A percentile compares a stretch with the other conserved stretches of the same genome.
Evolutionary conservation across 805 yeast genomes (phyloP).

Genomic region (Zygoascus tannicola): DNA sequence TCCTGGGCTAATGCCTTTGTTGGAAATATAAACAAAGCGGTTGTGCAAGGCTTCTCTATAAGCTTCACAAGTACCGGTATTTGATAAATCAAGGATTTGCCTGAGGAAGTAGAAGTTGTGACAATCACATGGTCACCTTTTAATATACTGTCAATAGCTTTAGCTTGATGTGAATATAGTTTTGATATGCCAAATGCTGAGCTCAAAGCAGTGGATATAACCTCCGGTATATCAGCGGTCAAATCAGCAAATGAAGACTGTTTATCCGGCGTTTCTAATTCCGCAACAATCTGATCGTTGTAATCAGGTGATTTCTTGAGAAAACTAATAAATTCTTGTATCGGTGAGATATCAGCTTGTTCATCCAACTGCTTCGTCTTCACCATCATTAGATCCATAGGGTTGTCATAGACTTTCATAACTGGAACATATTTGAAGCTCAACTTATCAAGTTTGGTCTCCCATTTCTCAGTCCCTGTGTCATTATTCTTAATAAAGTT

Average conservation of each 20-base stretch:
- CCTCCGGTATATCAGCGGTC: slow-evolving; percentile 37
- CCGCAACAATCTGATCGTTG: slow-evolving; percentile 51
- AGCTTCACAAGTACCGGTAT: slow-evolving; percentile 56
- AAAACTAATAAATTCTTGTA: slow-evolving; percentile 41
- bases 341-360: slow-evolving; percentile 19
- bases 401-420: slow-evolving; percentile 45
- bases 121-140: slow-evolving; percentile 63
- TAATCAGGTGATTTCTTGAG: slow-evolving; percentile 43
- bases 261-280: slow-evolving; percentile 39
- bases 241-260: slow-evolving; percentile 32
- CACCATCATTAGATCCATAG: slow-evolving; percentile 46
- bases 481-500: slow-evolving; percentile 19
- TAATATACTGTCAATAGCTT: slow-evolving; percentile 52
- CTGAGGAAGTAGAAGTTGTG: slow-evolving; percentile 94
- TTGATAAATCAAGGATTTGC: slow-evolving; percentile 89
- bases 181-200: slow-evolving; percentile 35
- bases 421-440: slow-evolving; percentile 39
- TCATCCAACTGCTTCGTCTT: slow-evolving; percentile 20
- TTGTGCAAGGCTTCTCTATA: slow-evolving; percentile 26
- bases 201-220: slow-evolving; percentile 43
- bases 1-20: slow-evolving; percentile 98
- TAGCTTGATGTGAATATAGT: slow-evolving; percentile 75
- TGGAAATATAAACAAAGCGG: slow-evolving; percentile 86
- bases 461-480: slow-evolving; percentile 1
- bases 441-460: slow-evolving; percentile 24